Percentiles rank a stretch among this genome's conserved stretches.
Evolutionary conservation across 1,139 yeast genomes (phyloP).

Genomic region (Trichomonascaceae sp.): DNA sequence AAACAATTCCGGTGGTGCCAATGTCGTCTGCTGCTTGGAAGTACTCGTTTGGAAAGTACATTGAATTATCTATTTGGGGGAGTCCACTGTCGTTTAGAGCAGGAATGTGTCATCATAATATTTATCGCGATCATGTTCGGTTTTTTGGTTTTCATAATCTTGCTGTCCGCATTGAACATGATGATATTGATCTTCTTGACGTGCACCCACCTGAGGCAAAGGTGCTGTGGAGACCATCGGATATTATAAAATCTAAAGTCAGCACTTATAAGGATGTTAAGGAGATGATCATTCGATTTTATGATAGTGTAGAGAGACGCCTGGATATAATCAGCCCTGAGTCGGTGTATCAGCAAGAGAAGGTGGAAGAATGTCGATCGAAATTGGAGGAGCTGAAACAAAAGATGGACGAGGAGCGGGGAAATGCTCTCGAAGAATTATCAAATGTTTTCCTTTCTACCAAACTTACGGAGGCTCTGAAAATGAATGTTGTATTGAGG

Average conservation of each 20-base stretch:
- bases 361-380: constrained; percentile 60
- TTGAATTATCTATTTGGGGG: constrained; percentile 84
- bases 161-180: constrained; percentile 74
- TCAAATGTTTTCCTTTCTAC: constrained; percentile 51
- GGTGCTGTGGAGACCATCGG: constrained; percentile 66
- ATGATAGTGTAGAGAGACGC: constrained; percentile 66
- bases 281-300: constrained; percentile 53
- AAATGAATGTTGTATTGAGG: constrained; percentile 63
- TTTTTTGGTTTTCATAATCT: constrained; percentile 79
- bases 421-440: constrained; percentile 41
- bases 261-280: constrained; percentile 54
- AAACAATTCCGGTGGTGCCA: constrained; percentile 71
- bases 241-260: constrained; percentile 62
- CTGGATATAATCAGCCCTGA: constrained; percentile 78
- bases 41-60: constrained; percentile 85
- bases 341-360: constrained; percentile 54
- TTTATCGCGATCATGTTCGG: constrained; percentile 71
- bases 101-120: constrained; percentile 70
- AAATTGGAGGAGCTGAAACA: constrained; percentile 54
- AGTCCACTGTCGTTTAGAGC: constrained; percentile 37
- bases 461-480: constrained; percentile 58
- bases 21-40: constrained; percentile 88
- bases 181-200: constrained; percentile 67
- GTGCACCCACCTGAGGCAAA: constrained; percentile 71
- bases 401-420: constrained; percentile 49